A percentile compares a stretch with the other conserved stretches of the same genome.
These are phyloP conservation scores for Ophiosphaerella korrae DNA, from an alignment of 2,329 filamentous ascomycete genomes.

Conservation along the genomic window DNA sequence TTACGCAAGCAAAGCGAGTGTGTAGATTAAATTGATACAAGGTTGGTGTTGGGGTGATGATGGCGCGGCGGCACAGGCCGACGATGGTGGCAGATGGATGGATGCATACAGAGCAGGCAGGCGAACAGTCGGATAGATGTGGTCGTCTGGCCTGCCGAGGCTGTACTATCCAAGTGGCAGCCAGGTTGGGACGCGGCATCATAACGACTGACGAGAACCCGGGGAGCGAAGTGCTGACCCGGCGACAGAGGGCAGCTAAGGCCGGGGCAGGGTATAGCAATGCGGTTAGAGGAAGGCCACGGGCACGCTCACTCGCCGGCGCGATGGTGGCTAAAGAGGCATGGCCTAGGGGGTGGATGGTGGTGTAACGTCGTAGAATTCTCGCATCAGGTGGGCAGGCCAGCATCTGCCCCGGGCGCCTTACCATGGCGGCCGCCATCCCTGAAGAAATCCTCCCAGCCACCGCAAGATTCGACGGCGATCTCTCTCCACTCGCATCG, in stretches of 20 bases:
- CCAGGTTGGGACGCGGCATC: slow-evolving; percentile 27
- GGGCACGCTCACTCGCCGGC: slow-evolving; percentile 7
- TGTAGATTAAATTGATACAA: slow-evolving; percentile 38
- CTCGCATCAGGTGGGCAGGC: slow-evolving; percentile 26
- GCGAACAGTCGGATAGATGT: too few relatives aligned
- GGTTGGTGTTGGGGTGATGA: slow-evolving; percentile 29
- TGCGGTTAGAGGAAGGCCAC: slow-evolving; percentile 20
- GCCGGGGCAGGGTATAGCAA: slow-evolving; percentile 34
- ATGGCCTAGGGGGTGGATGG: slow-evolving; percentile 24
- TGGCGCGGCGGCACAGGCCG: slow-evolving; percentile 1
- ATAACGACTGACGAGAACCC: slow-evolving; percentile 12
- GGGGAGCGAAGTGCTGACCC: slow-evolving; percentile 27
- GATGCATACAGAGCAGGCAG: not conserved
- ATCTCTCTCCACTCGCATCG: slow-evolving; percentile 31
- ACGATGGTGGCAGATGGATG: slow-evolving; percentile 6
- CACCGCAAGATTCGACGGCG: slow-evolving; percentile 35
- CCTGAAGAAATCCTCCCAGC: slow-evolving; percentile 36
- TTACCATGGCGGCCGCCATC: slow-evolving; percentile 7
- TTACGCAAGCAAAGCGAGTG: slow-evolving; percentile 13
- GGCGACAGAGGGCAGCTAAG: slow-evolving; percentile 23
- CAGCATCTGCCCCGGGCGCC: slow-evolving; percentile 21
- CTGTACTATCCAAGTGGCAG: slow-evolving; percentile 17
- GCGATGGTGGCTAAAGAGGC: slow-evolving; percentile 33
- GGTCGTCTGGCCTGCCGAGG: slow-evolving; percentile 9
- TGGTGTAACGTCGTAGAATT: slow-evolving; percentile 45